Percentiles rank a stretch among this genome's conserved stretches.
These are phyloP conservation scores for Saccharomycopsis fermentans DNA, from an alignment of 805 yeast species.

Conservation along the genomic window DNA sequence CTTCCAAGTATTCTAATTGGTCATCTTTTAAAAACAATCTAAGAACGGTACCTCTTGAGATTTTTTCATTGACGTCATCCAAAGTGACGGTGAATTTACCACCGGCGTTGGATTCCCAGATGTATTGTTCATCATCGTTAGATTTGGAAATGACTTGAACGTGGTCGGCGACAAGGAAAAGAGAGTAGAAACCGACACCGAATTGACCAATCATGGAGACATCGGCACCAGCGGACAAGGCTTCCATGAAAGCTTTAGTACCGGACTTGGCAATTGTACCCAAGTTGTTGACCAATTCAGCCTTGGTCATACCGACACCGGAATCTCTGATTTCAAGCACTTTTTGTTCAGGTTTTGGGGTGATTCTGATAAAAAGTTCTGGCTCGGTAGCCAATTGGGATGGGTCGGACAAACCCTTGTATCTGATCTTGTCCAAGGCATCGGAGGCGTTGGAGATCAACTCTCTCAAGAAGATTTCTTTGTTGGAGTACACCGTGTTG, in stretches of 20 bases:
- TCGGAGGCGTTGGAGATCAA: slow-evolving; percentile 97
- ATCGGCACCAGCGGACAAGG: slow-evolving; percentile 98
- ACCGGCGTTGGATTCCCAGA: slow-evolving; percentile 99
- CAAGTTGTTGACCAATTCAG: slow-evolving; percentile 95
- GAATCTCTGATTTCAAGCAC: slow-evolving; percentile 96
- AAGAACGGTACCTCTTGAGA: slow-evolving; percentile 91
- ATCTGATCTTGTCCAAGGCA: slow-evolving; percentile 97
- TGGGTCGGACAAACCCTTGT: slow-evolving; percentile 90
- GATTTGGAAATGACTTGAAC: slow-evolving; percentile 97
- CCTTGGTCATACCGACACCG: slow-evolving; percentile 99
- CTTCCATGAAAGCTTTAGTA: slow-evolving; percentile 99
- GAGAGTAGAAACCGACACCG: slow-evolving; percentile 99
- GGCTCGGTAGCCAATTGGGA: slow-evolving; percentile 89
- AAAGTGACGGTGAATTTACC: slow-evolving; percentile 96
- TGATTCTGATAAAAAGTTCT: slow-evolving; percentile 92
- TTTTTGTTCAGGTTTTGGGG: slow-evolving; percentile 91
- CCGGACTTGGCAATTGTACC: slow-evolving; percentile 99
- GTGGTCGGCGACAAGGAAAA: slow-evolving; percentile 97
- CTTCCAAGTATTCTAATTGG: slow-evolving; percentile 97
- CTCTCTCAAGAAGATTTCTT: slow-evolving; percentile 98
- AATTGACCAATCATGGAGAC: slow-evolving; percentile 99
- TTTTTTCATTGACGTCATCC: slow-evolving; percentile 76
- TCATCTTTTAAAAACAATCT: slow-evolving; percentile 97
- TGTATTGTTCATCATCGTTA: slow-evolving; percentile 98
- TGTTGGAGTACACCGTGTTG: slow-evolving; percentile 98